Evolutionary conservation across 1,284 basidiomycete species (phyloP), one percentile per base, ranked within the genome.

Genomic region (Naganishia sp.): DNA sequence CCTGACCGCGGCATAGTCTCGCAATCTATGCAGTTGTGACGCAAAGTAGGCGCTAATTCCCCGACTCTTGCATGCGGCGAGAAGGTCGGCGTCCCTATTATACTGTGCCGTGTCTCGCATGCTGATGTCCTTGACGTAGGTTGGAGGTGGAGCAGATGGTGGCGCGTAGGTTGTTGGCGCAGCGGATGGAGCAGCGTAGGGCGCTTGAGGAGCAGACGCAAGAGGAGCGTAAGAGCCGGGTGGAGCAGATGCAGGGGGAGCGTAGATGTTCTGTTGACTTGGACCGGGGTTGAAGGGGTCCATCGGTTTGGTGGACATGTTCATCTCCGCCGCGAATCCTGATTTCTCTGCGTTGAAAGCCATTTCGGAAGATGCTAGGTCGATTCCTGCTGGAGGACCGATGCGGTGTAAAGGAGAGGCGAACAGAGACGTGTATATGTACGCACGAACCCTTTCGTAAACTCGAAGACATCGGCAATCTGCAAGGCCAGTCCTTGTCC

Each of bases 41-140:
- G 70, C 70, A 58, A 71, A 71, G 55, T 71, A 71, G 1, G 70
- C 68, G 3, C 68, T 69, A 39, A 71, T 71, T 5, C 67, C 67
- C 25, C 67, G 65, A 11, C 57, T 49, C 43, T 64, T 39, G 45
- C 70, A 71, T 11, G 67, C 57, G 10, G 70, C 70, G 39, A 71
- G 61, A 2, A 71, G 66, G 15, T 69, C 56, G 15, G 66, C 64
- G 47, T 71, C 70, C 18, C 51, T 43, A 35, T 71, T 69, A 66
- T 69, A 71, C 17, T 67, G 58, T 5, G 66, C 45, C 0, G 70
- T 67, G 28, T 71, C 70, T n/a, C 58, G 42, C 70, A 71, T 71
- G 21, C 46, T 58, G 64, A 71, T 68, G 42, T 69, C 68, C 52
- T 69, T 69, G 54, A 71, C 68, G 46, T 71, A 71, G 3, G 63